These are phyloP conservation scores for Backusella sp. DNA, from an alignment of 192 early-diverging fungal species.

Conservation along the genomic window DNA sequence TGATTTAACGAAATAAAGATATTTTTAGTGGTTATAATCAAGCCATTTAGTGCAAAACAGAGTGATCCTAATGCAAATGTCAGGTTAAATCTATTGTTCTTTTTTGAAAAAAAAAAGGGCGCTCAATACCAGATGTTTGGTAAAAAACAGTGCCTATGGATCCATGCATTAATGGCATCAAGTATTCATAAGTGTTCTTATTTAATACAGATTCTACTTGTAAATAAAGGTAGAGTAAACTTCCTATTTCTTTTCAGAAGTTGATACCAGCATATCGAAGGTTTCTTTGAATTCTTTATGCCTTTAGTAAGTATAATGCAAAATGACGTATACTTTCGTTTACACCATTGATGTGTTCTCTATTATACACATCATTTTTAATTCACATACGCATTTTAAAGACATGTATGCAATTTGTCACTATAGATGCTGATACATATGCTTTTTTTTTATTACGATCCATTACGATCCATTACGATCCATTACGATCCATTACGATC, in stretches of 20 bases:
- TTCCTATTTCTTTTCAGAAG: neutral
- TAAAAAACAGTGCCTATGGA: neutral
- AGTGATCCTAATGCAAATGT: slow-evolving; percentile 5
- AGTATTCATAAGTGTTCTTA: neutral
- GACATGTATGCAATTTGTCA: neutral
- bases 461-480: no score
- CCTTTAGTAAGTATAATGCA: neutral
- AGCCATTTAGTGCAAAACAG: neutral
- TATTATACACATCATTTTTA: neutral
- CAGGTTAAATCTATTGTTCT: neutral
- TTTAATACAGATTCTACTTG: neutral
- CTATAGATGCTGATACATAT: neutral
- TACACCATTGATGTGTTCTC: neutral
- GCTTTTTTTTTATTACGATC: neutral
- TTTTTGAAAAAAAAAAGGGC: neutral
- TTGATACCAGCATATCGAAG: slow-evolving; percentile 3
- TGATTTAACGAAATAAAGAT: neutral
- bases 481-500: no score
- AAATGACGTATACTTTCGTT: neutral
- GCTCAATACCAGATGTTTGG: neutral
- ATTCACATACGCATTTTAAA: neutral
- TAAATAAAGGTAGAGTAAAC: neutral
- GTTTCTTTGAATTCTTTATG: neutral
- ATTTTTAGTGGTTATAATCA: slow-evolving; percentile 1
- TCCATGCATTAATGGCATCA: neutral